Base-by-base conservation (phyloP, 1,139 yeast species). In the Saccharomyces hybrid region DNA sequence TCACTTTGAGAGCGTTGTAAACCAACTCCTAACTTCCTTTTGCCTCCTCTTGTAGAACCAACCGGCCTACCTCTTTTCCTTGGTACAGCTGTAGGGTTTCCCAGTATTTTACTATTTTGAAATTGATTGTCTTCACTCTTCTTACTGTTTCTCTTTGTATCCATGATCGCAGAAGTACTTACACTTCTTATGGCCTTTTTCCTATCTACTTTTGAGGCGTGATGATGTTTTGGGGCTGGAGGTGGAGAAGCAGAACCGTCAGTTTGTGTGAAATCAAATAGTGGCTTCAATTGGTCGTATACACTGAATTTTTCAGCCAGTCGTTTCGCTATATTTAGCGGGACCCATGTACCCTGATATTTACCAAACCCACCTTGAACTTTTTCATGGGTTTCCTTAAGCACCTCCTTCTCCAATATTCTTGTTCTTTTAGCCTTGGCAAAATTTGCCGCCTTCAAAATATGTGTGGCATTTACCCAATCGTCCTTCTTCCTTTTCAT, bases 391-490 rank as follows among this genome's bases (percentile, higher is more conserved):
- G 77, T 73, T 2, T 95, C 95, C 53, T 82, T 83, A 63, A 89
- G 95, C 21, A 91, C 95, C 58, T 95, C 97, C 65, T 87, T 84
- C 67, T 93, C 98, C 63, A 91, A 78, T 59, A 90, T 90, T 67
- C 95, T 83, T 11, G 97, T 91, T 65, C 98, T 76, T 69, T 87
- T 89, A 1, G 97, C 96, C 71, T 91, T 91, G 59, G 96, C 96
- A 68, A 91, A 90, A 66, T 89, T 87, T 53, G 98, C 96, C 51
- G 95, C 91, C 70, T 93, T 91, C 57, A 93, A 77, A 50, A 93
- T 90, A 72, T 93, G 98, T 26, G 99, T 93, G n/a, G 98, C 98
- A 73, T 93, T 93, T 54, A 91, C 95, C 96, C 97, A 90, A 57
- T 89, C 90, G 69, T 93, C 98, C 48, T 79, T 77, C 62, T 88